Evolutionary conservation across 768 basidiomycete species (phyloP), one percentile per base, ranked within the genome.

Genomic region (Mycena sanguinolenta): DNA sequence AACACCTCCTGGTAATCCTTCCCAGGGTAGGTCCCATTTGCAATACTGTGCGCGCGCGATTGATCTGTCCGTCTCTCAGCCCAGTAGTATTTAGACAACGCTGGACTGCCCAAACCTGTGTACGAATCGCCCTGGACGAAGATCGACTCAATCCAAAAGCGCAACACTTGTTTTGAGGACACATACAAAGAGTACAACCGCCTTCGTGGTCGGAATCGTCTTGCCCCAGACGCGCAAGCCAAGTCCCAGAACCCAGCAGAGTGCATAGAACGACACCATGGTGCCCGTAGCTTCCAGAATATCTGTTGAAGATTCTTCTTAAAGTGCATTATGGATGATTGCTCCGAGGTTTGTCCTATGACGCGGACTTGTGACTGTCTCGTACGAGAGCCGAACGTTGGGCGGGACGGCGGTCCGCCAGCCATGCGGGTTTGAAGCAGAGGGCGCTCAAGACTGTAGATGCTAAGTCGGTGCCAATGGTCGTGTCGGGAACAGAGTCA

Each of bases 1-100:
- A 71, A 76, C 8, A 76, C 58, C 65, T 75, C 75, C 53, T 76
- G 74, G 63, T 76, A 76, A 65, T 76, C 68, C 36, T 76, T 76
- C 13, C 75, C 74, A 4, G 75, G 75, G 54, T 42, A 75, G 7
- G 67, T 73, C 36, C 75, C 74, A 38, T 76, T 76, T 25, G 58
- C 13, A 49, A 76, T 76, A 68, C 75, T 76, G 57, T 76, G 75
- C 21, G 38, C 25, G 25, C 75, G 74, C 12, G 75, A 76, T 50
- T 76, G 75, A 59, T 76, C 75, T n/a, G n/a, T n/a, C n/a, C n/a
- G n/a, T n/a, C n/a, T n/a, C n/a, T n/a, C n/a, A n/a, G n/a, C n/a
- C n/a, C n/a, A n/a, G n/a, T n/a, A n/a, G n/a, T n/a, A n/a, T n/a
- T n/a, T n/a, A n/a, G n/a, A n/a, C n/a, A n/a, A n/a, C n/a, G n/a